Percentiles rank a stretch among this genome's conserved stretches.
Conservation (phyloP, 169 alveolate species). For the Babesia divergens region DNA sequence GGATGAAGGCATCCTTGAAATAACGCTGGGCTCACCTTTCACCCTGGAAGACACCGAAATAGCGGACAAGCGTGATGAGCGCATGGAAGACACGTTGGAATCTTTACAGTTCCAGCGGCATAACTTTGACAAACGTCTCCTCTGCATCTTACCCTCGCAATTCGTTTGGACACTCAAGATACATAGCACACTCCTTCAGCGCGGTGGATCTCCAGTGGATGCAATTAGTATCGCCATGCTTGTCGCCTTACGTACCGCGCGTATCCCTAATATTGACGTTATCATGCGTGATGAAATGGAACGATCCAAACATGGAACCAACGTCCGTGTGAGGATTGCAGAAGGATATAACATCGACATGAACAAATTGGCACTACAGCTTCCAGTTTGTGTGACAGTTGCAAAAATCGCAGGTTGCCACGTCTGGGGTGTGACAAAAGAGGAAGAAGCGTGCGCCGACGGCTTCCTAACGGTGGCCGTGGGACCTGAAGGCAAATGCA, state of each 20-base stretch:
- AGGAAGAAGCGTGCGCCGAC: slow-evolving; percentile 55
- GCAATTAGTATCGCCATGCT: slow-evolving; percentile 70
- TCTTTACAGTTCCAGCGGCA: slow-evolving; percentile 50
- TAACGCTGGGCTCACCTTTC: slow-evolving; percentile 32
- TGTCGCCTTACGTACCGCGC: slow-evolving; percentile 62
- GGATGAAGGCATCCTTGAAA: slow-evolving; percentile 53
- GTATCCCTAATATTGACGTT: slow-evolving; percentile 63
- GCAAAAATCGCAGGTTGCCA: slow-evolving; percentile 11
- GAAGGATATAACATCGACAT: slow-evolving; percentile 34
- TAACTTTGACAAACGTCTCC: slow-evolving; percentile 47
- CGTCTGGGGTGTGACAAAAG: slow-evolving; percentile 51
- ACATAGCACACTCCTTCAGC: slow-evolving; percentile 62
- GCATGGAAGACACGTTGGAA: slow-evolving; percentile 51
- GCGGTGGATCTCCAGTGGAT: slow-evolving; percentile 71
- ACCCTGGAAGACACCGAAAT: slow-evolving; percentile 47
- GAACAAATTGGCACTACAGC: slow-evolving; percentile 1
- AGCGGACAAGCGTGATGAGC: slow-evolving; percentile 57
- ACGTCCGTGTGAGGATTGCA: slow-evolving; percentile 25
- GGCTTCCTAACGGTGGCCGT: slow-evolving; percentile 55
- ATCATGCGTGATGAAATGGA: slow-evolving; percentile 59
- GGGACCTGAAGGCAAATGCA: slow-evolving; percentile 29
- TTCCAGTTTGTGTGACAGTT: slow-evolving; percentile 42
- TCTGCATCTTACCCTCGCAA: slow-evolving; percentile 66
- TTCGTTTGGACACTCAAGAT: slow-evolving; percentile 70
- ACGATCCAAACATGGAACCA: slow-evolving; percentile 30